phyloP scores from a whole-genome alignment of 1,284 basidiomycete genomes.

The Pseudozyma tsukubaensis region DNA sequence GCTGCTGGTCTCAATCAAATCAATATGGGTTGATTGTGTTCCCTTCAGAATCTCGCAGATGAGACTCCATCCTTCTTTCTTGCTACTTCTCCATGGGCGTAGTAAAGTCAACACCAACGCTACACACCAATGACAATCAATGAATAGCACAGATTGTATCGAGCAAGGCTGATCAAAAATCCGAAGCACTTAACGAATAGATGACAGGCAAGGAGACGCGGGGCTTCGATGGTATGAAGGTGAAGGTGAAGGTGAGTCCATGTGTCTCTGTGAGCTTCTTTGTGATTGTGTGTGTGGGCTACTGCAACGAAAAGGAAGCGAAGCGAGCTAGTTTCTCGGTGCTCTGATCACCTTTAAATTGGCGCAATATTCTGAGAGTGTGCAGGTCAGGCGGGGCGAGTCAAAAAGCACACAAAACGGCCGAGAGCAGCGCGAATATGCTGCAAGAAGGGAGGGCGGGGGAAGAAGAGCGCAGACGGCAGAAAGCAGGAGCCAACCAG shows the following conservation, averaged over 20 bases:
- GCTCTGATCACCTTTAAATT: slow-evolving; percentile 12
- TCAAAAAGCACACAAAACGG: slow-evolving; percentile 10
- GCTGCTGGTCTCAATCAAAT: slow-evolving; percentile 1
- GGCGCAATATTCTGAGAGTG: neutral
- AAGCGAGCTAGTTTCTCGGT: neutral
- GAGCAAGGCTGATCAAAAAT: too few species aligned
- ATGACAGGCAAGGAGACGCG: too few species aligned
- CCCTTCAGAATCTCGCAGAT: too few species aligned
- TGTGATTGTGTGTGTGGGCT: too few species aligned
- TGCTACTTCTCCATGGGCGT: too few species aligned
- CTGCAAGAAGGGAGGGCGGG: neutral
- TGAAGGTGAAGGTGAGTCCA: neutral
- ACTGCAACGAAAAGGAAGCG: neutral
- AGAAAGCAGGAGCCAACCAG: slow-evolving; percentile 8
- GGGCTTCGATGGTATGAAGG: too few species aligned
- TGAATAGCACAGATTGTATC: neutral
- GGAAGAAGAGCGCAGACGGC: slow-evolving; percentile 8
- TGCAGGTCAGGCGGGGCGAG: slow-evolving; percentile 11
- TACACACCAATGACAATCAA: too few species aligned
- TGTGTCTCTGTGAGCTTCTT: slow-evolving; percentile 16
- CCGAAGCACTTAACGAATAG: too few species aligned
- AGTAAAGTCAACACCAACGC: too few species aligned
- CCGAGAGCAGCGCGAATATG: slow-evolving; percentile 18
- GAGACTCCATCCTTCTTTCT: too few species aligned
- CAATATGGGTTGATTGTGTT: too few species aligned